Percentiles rank a stretch among this genome's conserved stretches.
Evolutionary conservation across 2,329 filamentous ascomycete species (phyloP).

Genomic region (Tolypocladium pustulatum): DNA sequence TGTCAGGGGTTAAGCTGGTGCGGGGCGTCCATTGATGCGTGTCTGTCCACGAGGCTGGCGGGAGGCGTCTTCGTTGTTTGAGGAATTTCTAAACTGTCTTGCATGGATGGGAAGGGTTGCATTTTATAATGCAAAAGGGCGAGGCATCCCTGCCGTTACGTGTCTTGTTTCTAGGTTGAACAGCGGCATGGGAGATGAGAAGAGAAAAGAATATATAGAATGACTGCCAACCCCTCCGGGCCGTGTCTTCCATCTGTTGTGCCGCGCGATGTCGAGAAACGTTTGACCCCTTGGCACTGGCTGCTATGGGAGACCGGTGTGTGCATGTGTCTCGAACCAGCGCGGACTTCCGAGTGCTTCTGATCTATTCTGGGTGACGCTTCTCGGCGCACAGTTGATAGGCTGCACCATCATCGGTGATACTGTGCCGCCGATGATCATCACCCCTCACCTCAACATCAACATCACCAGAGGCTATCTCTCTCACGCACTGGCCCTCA

Average conservation of each 20-base stretch:
- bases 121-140: not conserved
- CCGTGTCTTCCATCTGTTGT: not conserved
- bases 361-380: not conserved
- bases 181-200: not conserved
- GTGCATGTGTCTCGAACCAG: not conserved
- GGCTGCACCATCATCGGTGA: too few relatives aligned
- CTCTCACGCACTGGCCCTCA: too few relatives aligned
- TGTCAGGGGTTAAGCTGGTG: conserved; percentile 42
- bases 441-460: too few relatives aligned
- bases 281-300: not conserved
- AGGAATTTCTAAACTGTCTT: not conserved
- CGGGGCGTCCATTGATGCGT: conserved; percentile 1
- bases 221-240: not conserved
- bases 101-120: conserved; percentile 2
- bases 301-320: not conserved
- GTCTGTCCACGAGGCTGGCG: conserved; percentile 1
- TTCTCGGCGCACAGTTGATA: too few relatives aligned
- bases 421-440: conserved; percentile 2
- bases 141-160: not conserved
- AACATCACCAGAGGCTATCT: too few relatives aligned
- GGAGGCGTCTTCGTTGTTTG: conserved; percentile 6
- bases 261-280: not conserved
- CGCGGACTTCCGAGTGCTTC: not conserved
- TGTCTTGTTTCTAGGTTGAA: not conserved
- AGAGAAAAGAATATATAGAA: not conserved